A percentile compares a stretch with the other conserved stretches of the same genome.
phyloP scores from a whole-genome alignment of 192 early-diverging fungal species.

The Funneliformis geosporum region DNA sequence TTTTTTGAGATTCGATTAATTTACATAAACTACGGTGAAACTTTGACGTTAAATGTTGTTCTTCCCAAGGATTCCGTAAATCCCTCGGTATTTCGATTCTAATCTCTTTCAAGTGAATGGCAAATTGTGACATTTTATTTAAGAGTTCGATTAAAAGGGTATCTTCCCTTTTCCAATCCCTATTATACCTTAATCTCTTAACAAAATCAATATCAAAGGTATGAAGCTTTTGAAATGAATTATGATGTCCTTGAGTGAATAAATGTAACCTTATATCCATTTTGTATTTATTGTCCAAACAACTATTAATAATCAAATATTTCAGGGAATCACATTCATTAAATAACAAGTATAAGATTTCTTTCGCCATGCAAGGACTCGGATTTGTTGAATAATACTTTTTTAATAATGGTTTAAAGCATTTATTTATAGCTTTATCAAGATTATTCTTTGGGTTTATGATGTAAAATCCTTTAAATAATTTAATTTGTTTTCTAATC shows the following conservation, averaged over 20 bases:
- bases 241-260: not conserved
- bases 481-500: not conserved
- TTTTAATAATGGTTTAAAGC: not conserved
- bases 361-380: not conserved
- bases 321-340: not conserved
- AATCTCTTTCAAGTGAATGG: not conserved
- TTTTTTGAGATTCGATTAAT: not conserved
- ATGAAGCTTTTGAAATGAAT: not conserved
- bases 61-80: not conserved
- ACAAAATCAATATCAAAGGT: not conserved
- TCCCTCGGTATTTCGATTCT: not conserved
- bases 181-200: not conserved
- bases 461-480: not conserved
- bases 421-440: not conserved
- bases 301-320: not conserved
- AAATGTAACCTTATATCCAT: not conserved
- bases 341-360: not conserved
- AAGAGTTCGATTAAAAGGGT: not conserved
- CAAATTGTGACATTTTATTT: not conserved
- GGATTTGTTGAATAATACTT: not conserved
- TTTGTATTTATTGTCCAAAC: not conserved
- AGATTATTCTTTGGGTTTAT: not conserved
- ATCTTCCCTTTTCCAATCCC: not conserved
- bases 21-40: not conserved
- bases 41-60: not conserved